Evolutionary conservation across 1,139 yeast species (phyloP).

Genomic region (Debaryomyces coudertii): DNA sequence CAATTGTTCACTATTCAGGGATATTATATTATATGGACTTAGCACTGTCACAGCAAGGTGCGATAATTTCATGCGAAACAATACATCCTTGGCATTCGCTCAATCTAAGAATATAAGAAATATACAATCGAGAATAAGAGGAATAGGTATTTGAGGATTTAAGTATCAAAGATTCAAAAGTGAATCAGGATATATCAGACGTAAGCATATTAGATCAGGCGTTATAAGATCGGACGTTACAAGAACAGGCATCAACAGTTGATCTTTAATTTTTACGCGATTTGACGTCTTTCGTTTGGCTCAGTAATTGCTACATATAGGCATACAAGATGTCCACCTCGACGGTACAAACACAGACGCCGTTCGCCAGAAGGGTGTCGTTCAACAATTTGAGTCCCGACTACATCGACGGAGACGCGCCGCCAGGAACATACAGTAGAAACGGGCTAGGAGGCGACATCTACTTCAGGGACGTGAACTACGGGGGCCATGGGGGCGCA

Average conservation of each 20-base stretch:
- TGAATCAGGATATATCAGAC: too few relatives aligned
- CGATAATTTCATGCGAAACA: not conserved
- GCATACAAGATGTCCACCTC: constrained; percentile 7
- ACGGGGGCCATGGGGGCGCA: constrained; percentile 20
- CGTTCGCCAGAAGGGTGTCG: constrained; percentile 44
- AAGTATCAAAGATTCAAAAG: too few relatives aligned
- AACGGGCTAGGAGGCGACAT: not conserved
- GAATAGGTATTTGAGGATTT: too few relatives aligned
- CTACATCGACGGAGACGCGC: constrained; percentile 14
- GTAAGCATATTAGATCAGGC: too few relatives aligned
- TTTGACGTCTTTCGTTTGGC: not conserved
- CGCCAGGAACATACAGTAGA: not conserved
- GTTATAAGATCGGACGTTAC: too few relatives aligned
- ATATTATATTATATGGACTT: too few relatives aligned
- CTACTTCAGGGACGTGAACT: constrained; percentile 15
- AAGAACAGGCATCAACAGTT: not conserved
- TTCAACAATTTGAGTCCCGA: constrained; percentile 46
- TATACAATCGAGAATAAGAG: too few relatives aligned
- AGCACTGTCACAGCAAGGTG: not conserved
- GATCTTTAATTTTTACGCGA: not conserved
- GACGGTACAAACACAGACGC: constrained; percentile 1
- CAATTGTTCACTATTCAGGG: not conserved
- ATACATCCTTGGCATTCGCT: constrained; percentile 4
- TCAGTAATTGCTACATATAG: not conserved
- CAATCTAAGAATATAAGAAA: not conserved